Conservation (phyloP, 805 yeast genomes). For the Cyberlindnera lachancei region DNA sequence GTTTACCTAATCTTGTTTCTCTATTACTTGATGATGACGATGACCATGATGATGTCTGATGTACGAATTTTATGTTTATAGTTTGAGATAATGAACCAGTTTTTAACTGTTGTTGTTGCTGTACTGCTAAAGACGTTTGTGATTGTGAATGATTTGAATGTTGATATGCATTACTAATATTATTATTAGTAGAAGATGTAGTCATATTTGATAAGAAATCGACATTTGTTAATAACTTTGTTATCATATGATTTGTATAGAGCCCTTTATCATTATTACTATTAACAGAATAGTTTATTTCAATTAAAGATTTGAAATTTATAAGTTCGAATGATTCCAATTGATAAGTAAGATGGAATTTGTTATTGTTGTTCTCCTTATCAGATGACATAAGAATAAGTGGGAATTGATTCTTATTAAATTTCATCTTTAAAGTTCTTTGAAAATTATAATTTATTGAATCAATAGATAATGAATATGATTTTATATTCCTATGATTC, state of each 20-base stretch:
- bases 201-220: conserved; percentile 12
- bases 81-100: conserved; percentile 20
- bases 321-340: conserved; percentile 16
- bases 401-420: conserved; percentile 21
- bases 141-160: conserved; percentile 1
- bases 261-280: conserved; percentile 15
- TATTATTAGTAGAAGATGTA: too few relatives aligned
- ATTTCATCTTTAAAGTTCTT: conserved; percentile 16
- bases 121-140: too few relatives aligned
- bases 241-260: too few relatives aligned
- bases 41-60: too few relatives aligned
- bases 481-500: too few relatives aligned
- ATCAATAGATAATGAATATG: conserved; percentile 9
- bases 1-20: conserved; percentile 50
- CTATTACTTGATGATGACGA: too few relatives aligned
- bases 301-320: conserved; percentile 16
- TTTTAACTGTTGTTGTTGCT: background rate
- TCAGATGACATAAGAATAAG: conserved; percentile 12
- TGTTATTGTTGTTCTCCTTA: too few relatives aligned
- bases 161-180: too few relatives aligned
- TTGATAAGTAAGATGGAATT: conserved; percentile 21
- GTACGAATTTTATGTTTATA: conserved; percentile 44
- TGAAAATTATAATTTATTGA: conserved; percentile 15
- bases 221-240: conserved; percentile 14
- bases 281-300: conserved; percentile 23